Evolutionary conservation across 371 early-diverging fungal genomes (phyloP).

Genomic region (Syncephalastrum sp.): DNA sequence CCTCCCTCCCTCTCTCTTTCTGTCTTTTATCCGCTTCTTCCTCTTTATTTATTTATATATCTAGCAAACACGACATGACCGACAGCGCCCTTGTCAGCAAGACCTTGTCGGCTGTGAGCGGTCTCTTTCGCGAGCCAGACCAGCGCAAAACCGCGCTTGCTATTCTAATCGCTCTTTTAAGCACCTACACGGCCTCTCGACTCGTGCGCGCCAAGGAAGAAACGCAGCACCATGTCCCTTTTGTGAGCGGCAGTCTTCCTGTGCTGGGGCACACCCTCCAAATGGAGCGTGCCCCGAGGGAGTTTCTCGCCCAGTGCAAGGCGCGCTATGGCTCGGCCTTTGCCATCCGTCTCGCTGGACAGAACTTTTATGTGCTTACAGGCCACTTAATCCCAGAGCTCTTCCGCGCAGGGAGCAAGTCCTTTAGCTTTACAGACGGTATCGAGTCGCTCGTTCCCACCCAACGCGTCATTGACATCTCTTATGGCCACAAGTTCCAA

Average conservation of each 20-base stretch:
- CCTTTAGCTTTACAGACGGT: slow-evolving; percentile 19
- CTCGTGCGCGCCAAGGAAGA: too few species aligned
- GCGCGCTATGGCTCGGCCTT: slow-evolving; percentile 12
- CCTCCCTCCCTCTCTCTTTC: too few species aligned
- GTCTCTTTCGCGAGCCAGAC: too few species aligned
- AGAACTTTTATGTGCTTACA: slow-evolving; percentile 10
- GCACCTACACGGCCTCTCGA: too few species aligned
- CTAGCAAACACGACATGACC: too few species aligned
- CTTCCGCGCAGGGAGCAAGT: slow-evolving; percentile 6
- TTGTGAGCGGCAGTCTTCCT: slow-evolving; percentile 7
- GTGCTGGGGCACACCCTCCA: slow-evolving; percentile 9
- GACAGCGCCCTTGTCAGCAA: too few species aligned
- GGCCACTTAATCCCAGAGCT: slow-evolving; percentile 14
- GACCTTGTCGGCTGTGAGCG: too few species aligned
- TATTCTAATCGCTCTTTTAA: too few species aligned
- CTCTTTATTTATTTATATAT: too few species aligned
- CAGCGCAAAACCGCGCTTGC: too few species aligned
- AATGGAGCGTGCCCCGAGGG: background rate
- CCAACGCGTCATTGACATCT: slow-evolving; percentile 4
- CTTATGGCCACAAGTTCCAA: slow-evolving; percentile 13
- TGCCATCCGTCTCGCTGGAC: slow-evolving; percentile 5
- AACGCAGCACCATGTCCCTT: slow-evolving; percentile 1
- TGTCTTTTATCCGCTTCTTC: too few species aligned
- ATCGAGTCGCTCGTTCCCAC: slow-evolving; percentile 16
- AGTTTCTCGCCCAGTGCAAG: slow-evolving; percentile 6